Percentiles rank a stretch among this genome's conserved stretches.
Conservation (phyloP, 805 yeast species). For the Phaffomyces opuntiae region DNA sequence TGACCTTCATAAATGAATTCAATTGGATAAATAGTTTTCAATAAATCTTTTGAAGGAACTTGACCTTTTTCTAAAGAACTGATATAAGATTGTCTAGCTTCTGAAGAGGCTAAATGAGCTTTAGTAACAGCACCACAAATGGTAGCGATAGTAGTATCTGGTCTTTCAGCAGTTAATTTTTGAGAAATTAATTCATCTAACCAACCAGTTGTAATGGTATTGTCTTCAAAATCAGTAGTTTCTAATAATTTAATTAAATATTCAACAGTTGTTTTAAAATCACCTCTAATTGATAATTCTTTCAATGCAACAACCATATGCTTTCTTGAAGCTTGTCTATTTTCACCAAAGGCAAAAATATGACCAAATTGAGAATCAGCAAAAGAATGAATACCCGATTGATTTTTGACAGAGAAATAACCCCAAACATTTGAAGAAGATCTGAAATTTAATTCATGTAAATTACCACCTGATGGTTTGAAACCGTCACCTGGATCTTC, state of each 20-base stretch:
- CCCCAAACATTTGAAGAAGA: slow-evolving; percentile 99
- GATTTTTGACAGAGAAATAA: slow-evolving; percentile 93
- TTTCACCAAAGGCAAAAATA: slow-evolving; percentile 97
- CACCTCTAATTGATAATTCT: slow-evolving; percentile 96
- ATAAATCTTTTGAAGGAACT: slow-evolving; percentile 74
- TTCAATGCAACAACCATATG: slow-evolving; percentile 98
- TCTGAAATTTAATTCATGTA: slow-evolving; percentile 93
- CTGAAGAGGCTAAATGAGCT: slow-evolving; percentile 76
- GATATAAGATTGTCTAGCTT: slow-evolving; percentile 60
- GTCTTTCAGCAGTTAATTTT: slow-evolving; percentile 94
- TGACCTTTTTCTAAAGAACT: slow-evolving; percentile 90
- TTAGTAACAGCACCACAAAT: slow-evolving; percentile 98
- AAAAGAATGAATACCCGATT: slow-evolving; percentile 95
- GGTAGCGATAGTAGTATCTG: slow-evolving; percentile 85
- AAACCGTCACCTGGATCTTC: slow-evolving; percentile 99
- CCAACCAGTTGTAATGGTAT: slow-evolving; percentile 98
- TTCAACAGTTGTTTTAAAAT: slow-evolving; percentile 96
- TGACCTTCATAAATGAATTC: slow-evolving; percentile 94
- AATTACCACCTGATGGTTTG: slow-evolving; percentile 96
- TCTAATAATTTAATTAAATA: slow-evolving; percentile 90
- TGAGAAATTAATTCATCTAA: slow-evolving; percentile 91
- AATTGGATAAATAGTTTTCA: slow-evolving; percentile 84
- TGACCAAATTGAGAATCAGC: slow-evolving; percentile 99
- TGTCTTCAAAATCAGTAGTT: slow-evolving; percentile 93
- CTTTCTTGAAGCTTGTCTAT: slow-evolving; percentile 94